Percentiles rank a stretch among this genome's conserved stretches.
phyloP scores from a whole-genome alignment of 164 flowering plant species.

The Liquidambar formosana region DNA sequence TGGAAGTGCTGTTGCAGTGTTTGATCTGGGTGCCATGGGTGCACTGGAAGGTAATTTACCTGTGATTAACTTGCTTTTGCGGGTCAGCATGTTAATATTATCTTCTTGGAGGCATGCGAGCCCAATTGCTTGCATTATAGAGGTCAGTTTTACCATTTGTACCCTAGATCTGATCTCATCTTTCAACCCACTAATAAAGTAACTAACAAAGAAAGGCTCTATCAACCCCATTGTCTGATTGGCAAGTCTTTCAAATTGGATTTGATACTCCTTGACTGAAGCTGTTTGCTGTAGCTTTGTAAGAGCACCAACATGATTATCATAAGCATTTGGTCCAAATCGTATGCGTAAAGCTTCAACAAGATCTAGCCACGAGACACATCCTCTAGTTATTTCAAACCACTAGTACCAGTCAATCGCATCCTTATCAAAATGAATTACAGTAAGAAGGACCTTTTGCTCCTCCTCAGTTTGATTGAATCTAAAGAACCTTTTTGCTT shows the following conservation, averaged over 20 bases:
- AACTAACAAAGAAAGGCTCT: background rate
- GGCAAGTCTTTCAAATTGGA: background rate
- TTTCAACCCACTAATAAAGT: background rate
- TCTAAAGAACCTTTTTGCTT: background rate
- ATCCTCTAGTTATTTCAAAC: background rate
- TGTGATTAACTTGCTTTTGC: too few relatives aligned
- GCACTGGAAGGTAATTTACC: too few relatives aligned
- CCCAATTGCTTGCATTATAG: background rate
- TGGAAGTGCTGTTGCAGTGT: too few relatives aligned
- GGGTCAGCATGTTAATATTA: too few relatives aligned
- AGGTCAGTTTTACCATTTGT: background rate
- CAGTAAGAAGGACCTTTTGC: background rate
- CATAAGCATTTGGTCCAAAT: background rate
- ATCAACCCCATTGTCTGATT: background rate
- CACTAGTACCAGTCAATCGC: background rate
- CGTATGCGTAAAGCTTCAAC: background rate
- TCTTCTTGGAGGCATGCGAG: too few relatives aligned
- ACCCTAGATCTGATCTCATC: background rate
- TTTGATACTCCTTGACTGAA: background rate
- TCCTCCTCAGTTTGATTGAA: background rate
- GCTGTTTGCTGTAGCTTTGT: background rate
- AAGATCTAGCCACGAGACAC: background rate
- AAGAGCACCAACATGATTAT: background rate
- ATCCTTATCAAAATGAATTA: background rate
- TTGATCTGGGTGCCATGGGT: too few relatives aligned